These are phyloP conservation scores for Fusarium scirpi DNA, from an alignment of 2,329 filamentous ascomycete genomes.

Conservation along the genomic window DNA sequence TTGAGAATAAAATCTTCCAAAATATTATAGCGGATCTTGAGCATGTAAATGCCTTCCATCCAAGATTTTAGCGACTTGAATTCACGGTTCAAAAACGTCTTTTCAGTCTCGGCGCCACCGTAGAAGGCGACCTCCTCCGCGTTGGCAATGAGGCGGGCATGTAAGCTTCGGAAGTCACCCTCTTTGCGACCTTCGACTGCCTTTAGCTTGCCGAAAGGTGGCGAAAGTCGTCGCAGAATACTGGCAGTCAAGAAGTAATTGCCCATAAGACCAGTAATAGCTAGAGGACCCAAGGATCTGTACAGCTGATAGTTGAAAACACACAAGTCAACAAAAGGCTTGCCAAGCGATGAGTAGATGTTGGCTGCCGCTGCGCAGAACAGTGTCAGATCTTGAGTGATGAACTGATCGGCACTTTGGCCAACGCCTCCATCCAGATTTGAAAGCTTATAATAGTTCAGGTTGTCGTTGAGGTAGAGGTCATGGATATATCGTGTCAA, in stretches of 20 bases:
- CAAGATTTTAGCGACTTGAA: slow-evolving; percentile 93
- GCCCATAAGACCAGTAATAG: slow-evolving; percentile 84
- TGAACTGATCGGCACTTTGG: slow-evolving; percentile 94
- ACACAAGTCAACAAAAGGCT: slow-evolving; percentile 94
- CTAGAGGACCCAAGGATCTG: slow-evolving; percentile 87
- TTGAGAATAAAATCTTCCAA: slow-evolving; percentile 98
- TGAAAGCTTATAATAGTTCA: slow-evolving; percentile 95
- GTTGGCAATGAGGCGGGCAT: slow-evolving; percentile 93
- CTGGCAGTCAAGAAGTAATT: slow-evolving; percentile 97
- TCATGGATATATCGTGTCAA: slow-evolving; percentile 98
- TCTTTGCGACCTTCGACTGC: slow-evolving; percentile 95
- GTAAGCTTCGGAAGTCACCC: slow-evolving; percentile 91
- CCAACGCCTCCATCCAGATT: slow-evolving; percentile 95
- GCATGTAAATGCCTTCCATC: slow-evolving; percentile 98
- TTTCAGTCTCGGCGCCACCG: slow-evolving; percentile 94
- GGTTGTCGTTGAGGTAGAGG: slow-evolving; percentile 91
- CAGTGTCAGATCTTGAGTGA: slow-evolving; percentile 94
- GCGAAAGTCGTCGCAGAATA: slow-evolving; percentile 86
- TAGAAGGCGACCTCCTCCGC: slow-evolving; percentile 99
- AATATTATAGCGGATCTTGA: slow-evolving; percentile 99
- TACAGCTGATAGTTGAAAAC: slow-evolving; percentile 99
- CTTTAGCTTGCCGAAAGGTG: slow-evolving; percentile 96
- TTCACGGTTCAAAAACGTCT: slow-evolving; percentile 88
- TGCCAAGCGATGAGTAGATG: slow-evolving; percentile 96
- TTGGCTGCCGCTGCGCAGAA: slow-evolving; percentile 95